phyloP scores from a whole-genome alignment of 164 flowering plant genomes.

The Echeveria elegans region DNA sequence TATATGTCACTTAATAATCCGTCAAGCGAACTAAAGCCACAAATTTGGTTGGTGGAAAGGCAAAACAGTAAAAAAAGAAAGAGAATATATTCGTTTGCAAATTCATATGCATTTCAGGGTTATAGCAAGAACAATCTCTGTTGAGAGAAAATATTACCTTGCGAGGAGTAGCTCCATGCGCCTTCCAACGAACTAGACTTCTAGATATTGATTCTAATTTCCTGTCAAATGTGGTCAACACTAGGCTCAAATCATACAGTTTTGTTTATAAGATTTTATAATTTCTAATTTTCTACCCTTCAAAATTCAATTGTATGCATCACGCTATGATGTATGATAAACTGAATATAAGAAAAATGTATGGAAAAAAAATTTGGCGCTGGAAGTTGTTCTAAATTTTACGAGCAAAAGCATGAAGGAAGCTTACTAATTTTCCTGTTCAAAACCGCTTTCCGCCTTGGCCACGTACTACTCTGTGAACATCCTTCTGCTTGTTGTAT shows the following conservation, averaged over 20 bases:
- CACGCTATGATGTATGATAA: neutral
- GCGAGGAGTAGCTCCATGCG: neutral
- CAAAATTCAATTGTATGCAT: neutral
- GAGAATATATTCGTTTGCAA: no score
- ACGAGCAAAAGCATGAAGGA: neutral
- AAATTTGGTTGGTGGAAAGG: neutral
- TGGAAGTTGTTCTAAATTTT: no score
- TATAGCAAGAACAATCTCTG: neutral
- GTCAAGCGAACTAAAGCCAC: neutral
- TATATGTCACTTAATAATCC: neutral
- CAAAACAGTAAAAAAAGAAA: neutral
- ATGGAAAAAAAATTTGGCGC: no score
- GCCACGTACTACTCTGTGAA: constrained; percentile 52
- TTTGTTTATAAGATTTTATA: no score
- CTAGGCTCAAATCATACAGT: neutral
- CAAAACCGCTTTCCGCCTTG: constrained; percentile 76
- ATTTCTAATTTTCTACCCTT: no score
- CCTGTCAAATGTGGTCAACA: neutral
- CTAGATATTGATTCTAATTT: constrained; percentile 1
- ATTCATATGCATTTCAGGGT: neutral
- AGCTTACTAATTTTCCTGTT: constrained; percentile 86
- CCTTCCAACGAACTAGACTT: constrained; percentile 1
- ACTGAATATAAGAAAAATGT: neutral
- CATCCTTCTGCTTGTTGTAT: constrained; percentile 87
- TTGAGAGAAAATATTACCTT: neutral